Percentiles rank a stretch among this genome's conserved stretches.
Conservation (phyloP, 768 basidiomycete genomes). For the Kwoniella sp. region DNA sequence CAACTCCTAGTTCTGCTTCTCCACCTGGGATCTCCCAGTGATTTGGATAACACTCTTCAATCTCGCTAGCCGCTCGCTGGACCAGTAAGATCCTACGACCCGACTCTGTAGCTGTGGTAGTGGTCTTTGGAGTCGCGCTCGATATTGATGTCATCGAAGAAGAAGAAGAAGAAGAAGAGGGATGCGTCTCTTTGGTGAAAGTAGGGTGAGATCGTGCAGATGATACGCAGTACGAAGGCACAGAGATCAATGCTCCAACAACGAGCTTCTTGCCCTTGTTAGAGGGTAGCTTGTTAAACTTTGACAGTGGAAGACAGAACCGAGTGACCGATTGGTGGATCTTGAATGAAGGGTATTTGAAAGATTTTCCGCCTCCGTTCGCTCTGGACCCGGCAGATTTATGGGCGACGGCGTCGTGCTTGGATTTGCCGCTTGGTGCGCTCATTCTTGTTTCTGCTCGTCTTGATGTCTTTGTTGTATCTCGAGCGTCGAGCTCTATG, state of each 20-base stretch:
- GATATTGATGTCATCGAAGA: too few species aligned
- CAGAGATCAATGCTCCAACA: slow-evolving; percentile 7
- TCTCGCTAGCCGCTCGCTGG: slow-evolving; percentile 10
- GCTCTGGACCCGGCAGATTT: not conserved
- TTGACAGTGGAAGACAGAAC: slow-evolving; percentile 10
- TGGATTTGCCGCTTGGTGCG: too few species aligned
- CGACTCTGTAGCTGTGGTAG: too few species aligned
- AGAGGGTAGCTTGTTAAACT: slow-evolving; percentile 13
- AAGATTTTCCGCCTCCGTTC: not conserved
- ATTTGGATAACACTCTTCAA: not conserved
- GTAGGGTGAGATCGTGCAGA: too few species aligned
- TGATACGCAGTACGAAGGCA: too few species aligned
- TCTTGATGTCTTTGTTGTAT: too few species aligned
- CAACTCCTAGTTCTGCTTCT: slow-evolving; percentile 8
- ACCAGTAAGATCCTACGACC: slow-evolving; percentile 6
- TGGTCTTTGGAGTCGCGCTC: too few species aligned
- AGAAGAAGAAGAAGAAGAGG: too few species aligned
- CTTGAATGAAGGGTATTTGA: slow-evolving; percentile 10
- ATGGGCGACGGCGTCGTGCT: too few species aligned
- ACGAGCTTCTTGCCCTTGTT: slow-evolving; percentile 11
- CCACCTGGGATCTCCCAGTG: slow-evolving; percentile 21
- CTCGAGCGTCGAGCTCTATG: too few species aligned
- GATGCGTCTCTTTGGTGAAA: too few species aligned
- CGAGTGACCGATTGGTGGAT: slow-evolving; percentile 20
- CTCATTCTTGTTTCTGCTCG: too few species aligned